These are phyloP conservation scores for Fusarium virguliforme DNA, from an alignment of 2,329 filamentous ascomycete species.

Conservation along the genomic window DNA sequence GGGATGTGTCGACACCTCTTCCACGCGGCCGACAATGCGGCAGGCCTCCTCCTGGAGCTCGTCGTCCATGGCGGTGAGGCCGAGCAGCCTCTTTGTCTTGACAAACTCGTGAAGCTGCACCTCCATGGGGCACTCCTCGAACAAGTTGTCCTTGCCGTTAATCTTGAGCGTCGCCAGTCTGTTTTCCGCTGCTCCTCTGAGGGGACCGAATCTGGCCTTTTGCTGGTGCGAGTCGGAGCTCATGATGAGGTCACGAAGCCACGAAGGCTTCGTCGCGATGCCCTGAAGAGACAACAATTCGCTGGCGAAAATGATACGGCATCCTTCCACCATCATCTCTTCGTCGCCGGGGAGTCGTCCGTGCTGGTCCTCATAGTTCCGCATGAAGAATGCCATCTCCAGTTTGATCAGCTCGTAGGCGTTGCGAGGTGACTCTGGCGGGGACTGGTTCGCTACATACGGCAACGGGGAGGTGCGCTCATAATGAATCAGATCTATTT, in stretches of 20 bases:
- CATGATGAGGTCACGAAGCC: conserved; percentile 74
- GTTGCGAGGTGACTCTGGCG: conserved; percentile 66
- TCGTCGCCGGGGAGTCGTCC: conserved; percentile 64
- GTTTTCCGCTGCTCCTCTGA: conserved; percentile 64
- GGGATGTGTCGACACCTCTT: conserved; percentile 66
- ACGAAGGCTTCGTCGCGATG: conserved; percentile 61
- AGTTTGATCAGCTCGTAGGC: conserved; percentile 75
- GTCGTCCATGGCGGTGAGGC: conserved; percentile 72
- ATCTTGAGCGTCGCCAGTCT: conserved; percentile 67
- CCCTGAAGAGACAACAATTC: conserved; percentile 64
- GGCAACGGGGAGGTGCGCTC: conserved; percentile 72
- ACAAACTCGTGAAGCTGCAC: conserved; percentile 70
- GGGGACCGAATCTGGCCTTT: conserved; percentile 65
- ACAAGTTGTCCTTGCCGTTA: conserved; percentile 72
- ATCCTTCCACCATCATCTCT: conserved; percentile 72
- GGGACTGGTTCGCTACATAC: conserved; percentile 64
- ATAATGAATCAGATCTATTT: conserved; percentile 75
- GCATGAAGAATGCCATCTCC: conserved; percentile 69
- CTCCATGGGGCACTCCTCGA: conserved; percentile 72
- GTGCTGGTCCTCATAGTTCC: conserved; percentile 62
- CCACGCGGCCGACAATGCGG: conserved; percentile 70
- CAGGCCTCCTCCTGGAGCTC: conserved; percentile 75
- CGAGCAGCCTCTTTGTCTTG: conserved; percentile 66
- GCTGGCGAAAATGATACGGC: conserved; percentile 70
- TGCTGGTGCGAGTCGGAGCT: conserved; percentile 61